phyloP scores from a whole-genome alignment of 139 green algal genomes.

The Micractinium conductrix region DNA sequence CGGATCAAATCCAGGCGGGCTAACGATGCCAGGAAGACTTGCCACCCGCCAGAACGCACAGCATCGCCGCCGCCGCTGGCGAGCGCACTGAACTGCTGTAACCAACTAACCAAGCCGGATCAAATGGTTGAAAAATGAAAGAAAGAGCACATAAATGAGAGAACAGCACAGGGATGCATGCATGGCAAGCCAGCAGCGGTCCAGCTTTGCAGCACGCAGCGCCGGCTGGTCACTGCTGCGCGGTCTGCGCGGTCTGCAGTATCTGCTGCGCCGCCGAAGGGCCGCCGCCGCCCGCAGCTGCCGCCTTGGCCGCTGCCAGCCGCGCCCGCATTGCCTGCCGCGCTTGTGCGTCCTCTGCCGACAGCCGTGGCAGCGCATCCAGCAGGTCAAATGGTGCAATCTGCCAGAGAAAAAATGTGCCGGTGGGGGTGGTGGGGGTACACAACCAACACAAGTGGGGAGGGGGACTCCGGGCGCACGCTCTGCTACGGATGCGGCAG shows the following conservation, averaged over 20 bases:
- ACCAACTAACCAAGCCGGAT: too few relatives aligned
- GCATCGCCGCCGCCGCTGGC: too few relatives aligned
- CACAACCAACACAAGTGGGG: too few relatives aligned
- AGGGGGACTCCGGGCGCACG: too few relatives aligned
- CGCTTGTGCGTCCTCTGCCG: background rate
- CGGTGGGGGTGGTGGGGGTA: too few relatives aligned
- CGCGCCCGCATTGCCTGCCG: constrained; percentile 4
- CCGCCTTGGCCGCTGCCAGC: background rate
- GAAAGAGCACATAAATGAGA: background rate
- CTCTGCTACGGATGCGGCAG: too few relatives aligned
- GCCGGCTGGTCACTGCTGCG: background rate
- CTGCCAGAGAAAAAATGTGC: constrained; percentile 45
- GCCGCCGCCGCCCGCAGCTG: background rate
- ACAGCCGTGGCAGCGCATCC: constrained; percentile 37
- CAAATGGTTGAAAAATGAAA: background rate
- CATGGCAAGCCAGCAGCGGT: background rate
- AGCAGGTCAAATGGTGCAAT: constrained; percentile 71
- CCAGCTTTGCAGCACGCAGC: background rate
- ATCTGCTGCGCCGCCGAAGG: constrained; percentile 20
- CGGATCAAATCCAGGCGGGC: too few relatives aligned
- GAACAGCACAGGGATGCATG: too few relatives aligned
- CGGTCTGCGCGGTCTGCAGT: background rate
- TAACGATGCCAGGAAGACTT: too few relatives aligned
- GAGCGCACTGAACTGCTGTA: too few relatives aligned
- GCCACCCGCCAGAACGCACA: too few relatives aligned